Evolutionary conservation across 164 flowering plant species (phyloP), one percentile per base, ranked within the genome.

Genomic region (Buxus sempervirens): DNA sequence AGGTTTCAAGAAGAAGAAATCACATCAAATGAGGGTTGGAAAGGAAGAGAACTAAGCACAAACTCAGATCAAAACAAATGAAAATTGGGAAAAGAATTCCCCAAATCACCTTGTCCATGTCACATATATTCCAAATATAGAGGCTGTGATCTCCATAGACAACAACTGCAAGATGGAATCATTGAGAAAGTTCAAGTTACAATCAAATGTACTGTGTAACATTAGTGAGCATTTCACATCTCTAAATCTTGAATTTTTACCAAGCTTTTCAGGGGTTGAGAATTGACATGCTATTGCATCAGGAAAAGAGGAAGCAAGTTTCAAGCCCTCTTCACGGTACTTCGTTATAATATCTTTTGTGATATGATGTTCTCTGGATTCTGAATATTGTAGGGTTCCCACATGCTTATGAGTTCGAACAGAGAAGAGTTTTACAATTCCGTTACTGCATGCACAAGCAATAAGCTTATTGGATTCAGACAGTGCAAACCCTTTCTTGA

Each of bases 261-360:
- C 88, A 73, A 90, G 86, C 78, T 86, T 90, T 62, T 82, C 79
- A 32, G 80, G 66, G 62, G 82, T 77, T 60, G 85, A 78, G 71
- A 90, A 88, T 73, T 86, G 89, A 73, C 96, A 90, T 65, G 96
- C 93, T 74, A 85, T 72, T 48, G 93, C 96, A 81, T 90, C 88
- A 62, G 91, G 93, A 72, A 75, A 70, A 49, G 70, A 22, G 28
- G 78, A 66, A 45, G 42, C 41, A 54, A 12, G 56, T 25, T 76
- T 67, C 60, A 61, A 54, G 68, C 66, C 71, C 41, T 70, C 70
- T 54, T 65, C 60, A 25, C 55, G 8, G 28, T 28, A 28, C 28
- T 62, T 67, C 36, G 49, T 26, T 51, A 58, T 25, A 27, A 23
- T 42, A 60, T 67, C 73, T 62, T n/a, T 68, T 54, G 54, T 54